phyloP scores from a whole-genome alignment of 2,329 filamentous ascomycete species.

The Fusarium austroafricanum region DNA sequence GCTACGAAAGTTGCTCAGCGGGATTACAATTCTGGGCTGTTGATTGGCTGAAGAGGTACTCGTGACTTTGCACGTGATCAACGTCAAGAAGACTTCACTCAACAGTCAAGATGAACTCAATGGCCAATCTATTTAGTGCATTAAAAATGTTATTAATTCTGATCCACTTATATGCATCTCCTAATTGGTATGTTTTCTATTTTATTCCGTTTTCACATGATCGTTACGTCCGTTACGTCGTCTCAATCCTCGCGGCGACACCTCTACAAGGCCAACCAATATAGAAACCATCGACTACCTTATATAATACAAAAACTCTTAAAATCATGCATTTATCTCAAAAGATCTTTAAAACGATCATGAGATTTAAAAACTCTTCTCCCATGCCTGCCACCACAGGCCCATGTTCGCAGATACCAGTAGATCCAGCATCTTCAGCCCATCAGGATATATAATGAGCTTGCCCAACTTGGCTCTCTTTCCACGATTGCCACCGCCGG shows the following conservation, averaged over 20 bases:
- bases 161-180: background rate
- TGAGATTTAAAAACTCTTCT: conserved; percentile 59
- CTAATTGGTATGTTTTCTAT: conserved; percentile 15
- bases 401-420: conserved; percentile 91
- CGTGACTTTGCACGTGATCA: conserved; percentile 50
- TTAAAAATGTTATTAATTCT: background rate
- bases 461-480: conserved; percentile 94
- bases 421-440: conserved; percentile 94
- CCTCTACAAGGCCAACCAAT: conserved; percentile 26
- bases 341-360: background rate
- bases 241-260: conserved; percentile 29
- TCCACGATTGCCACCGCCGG: conserved; percentile 86
- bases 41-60: conserved; percentile 50
- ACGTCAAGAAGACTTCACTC: conserved; percentile 3
- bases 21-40: conserved; percentile 55
- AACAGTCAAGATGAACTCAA: background rate
- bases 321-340: conserved; percentile 2
- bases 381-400: conserved; percentile 93
- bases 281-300: background rate
- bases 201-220: conserved; percentile 18
- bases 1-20: conserved; percentile 50
- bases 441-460: conserved; percentile 88
- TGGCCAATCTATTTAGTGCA: background rate
- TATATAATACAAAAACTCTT: conserved; percentile 28
- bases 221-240: conserved; percentile 40